Percentiles rank a stretch among this genome's conserved stretches.
phyloP scores from a whole-genome alignment of 352 stramenopile species.

The Globisporangium irregulare region DNA sequence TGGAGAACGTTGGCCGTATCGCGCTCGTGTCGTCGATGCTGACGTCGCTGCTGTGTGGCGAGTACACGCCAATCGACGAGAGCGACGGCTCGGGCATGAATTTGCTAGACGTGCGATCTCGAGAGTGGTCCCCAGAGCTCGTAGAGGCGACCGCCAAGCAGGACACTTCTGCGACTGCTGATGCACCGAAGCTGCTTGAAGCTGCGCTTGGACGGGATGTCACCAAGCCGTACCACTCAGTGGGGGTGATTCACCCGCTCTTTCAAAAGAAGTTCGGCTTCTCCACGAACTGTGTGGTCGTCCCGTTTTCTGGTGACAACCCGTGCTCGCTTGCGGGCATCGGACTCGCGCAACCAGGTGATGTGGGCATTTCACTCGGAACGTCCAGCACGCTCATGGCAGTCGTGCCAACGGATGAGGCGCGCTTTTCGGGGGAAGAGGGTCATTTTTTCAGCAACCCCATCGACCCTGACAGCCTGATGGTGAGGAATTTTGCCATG shows the following conservation, averaged over 20 bases:
- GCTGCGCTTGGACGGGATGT: slow-evolving; percentile 39
- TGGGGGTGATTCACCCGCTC: slow-evolving; percentile 54
- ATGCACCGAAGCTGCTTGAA: slow-evolving; percentile 15
- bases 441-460: slow-evolving; percentile 85
- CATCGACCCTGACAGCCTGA: slow-evolving; percentile 60
- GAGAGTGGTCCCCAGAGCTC: slow-evolving; percentile 54
- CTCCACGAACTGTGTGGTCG: slow-evolving; percentile 45
- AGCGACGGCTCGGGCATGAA: slow-evolving; percentile 87
- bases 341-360: slow-evolving; percentile 46
- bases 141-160: slow-evolving; percentile 35
- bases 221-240: slow-evolving; percentile 35
- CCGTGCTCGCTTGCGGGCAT: slow-evolving; percentile 71
- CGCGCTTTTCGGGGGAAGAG: slow-evolving; percentile 51
- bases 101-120: slow-evolving; percentile 60
- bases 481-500: slow-evolving; percentile 25
- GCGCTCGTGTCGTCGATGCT: slow-evolving; percentile 69
- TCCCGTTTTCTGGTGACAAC: slow-evolving; percentile 83
- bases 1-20: slow-evolving; percentile 46
- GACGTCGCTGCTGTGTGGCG: slow-evolving; percentile 65
- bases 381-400: slow-evolving; percentile 69
- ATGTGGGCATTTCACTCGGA: slow-evolving; percentile 60
- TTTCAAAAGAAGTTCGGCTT: slow-evolving; percentile 72
- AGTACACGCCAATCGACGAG: slow-evolving; percentile 69
- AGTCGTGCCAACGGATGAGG: slow-evolving; percentile 38
- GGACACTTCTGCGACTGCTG: slow-evolving; percentile 5